phyloP scores from a whole-genome alignment of 1,139 yeast species.

The Scheffersomyces stambukii region DNA sequence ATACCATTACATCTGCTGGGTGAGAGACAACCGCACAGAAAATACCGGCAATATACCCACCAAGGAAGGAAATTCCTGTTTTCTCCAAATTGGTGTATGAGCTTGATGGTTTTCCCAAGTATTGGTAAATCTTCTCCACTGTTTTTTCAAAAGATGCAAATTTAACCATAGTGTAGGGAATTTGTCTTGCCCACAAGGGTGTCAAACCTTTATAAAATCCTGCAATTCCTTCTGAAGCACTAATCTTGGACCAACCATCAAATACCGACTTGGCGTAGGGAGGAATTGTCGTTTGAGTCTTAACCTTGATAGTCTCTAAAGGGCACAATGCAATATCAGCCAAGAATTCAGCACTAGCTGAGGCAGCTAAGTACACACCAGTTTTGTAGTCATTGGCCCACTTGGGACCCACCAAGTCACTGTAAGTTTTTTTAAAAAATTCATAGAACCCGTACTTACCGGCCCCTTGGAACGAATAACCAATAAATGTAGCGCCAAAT shows the following conservation, averaged over 20 bases:
- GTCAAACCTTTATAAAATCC: constrained; percentile 83
- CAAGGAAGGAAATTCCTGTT: constrained; percentile 89
- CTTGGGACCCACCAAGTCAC: constrained; percentile 64
- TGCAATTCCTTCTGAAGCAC: constrained; percentile 61
- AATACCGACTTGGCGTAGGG: constrained; percentile 62
- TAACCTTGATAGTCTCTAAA: constrained; percentile 88
- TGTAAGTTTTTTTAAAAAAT: constrained; percentile 74
- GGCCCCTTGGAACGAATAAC: constrained; percentile 92
- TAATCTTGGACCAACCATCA: constrained; percentile 66
- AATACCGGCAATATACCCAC: constrained; percentile 96
- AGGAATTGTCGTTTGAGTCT: constrained; percentile 88
- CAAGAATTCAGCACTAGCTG: constrained; percentile 88
- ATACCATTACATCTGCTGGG: constrained; percentile 97
- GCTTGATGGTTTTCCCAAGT: constrained; percentile 40
- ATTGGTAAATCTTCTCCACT: constrained; percentile 65
- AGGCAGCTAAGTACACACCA: constrained; percentile 71
- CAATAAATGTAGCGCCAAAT: constrained; percentile 84
- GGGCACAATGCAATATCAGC: constrained; percentile 92
- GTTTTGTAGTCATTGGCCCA: constrained; percentile 64
- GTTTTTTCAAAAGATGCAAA: constrained; percentile 91
- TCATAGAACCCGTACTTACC: constrained; percentile 96
- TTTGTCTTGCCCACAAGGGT: constrained; percentile 92
- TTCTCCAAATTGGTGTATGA: constrained; percentile 53
- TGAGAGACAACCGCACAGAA: constrained; percentile 92
- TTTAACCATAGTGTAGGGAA: constrained; percentile 95